phyloP scores from a whole-genome alignment of 441 rosid genomes.

The Isatis lusitanica region DNA sequence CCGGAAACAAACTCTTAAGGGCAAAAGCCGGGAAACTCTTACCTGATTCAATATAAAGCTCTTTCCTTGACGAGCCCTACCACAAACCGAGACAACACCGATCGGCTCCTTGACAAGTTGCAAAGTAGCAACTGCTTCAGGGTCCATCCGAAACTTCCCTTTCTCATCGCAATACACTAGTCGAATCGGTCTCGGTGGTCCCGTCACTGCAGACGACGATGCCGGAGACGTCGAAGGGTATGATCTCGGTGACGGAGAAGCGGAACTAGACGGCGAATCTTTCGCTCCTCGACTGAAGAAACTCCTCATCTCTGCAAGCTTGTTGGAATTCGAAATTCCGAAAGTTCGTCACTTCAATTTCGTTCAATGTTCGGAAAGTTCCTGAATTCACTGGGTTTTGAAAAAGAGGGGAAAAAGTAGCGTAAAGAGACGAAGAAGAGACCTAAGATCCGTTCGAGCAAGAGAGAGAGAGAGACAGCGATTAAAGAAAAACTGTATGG shows the following conservation, averaged over 20 bases:
- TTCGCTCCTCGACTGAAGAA: slow-evolving; percentile 51
- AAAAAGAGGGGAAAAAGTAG: slow-evolving; percentile 8
- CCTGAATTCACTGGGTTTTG: background rate
- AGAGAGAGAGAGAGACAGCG: slow-evolving; percentile 12
- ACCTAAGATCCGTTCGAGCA: slow-evolving; percentile 30
- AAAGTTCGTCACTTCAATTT: background rate
- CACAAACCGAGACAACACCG: slow-evolving; percentile 95
- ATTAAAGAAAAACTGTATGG: background rate
- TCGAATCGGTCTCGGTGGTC: slow-evolving; percentile 90
- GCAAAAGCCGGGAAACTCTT: background rate
- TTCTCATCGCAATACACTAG: slow-evolving; percentile 85
- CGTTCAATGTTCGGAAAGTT: background rate
- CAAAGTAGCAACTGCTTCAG: slow-evolving; percentile 88
- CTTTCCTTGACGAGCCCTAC: slow-evolving; percentile 96
- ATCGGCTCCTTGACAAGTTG: slow-evolving; percentile 95
- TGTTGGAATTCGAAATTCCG: slow-evolving; percentile 8
- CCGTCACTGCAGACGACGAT: slow-evolving; percentile 54
- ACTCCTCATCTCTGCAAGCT: slow-evolving; percentile 46
- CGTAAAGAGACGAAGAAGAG: background rate
- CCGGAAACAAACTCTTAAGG: background rate
- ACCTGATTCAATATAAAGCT: slow-evolving; percentile 96
- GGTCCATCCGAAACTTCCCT: slow-evolving; percentile 97
- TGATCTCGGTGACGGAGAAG: slow-evolving; percentile 49
- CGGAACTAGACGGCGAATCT: slow-evolving; percentile 41
- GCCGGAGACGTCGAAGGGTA: slow-evolving; percentile 38